Evolutionary conservation across 1,284 basidiomycete species (phyloP).

Genomic region (Lentinula novae-zelandiae): DNA sequence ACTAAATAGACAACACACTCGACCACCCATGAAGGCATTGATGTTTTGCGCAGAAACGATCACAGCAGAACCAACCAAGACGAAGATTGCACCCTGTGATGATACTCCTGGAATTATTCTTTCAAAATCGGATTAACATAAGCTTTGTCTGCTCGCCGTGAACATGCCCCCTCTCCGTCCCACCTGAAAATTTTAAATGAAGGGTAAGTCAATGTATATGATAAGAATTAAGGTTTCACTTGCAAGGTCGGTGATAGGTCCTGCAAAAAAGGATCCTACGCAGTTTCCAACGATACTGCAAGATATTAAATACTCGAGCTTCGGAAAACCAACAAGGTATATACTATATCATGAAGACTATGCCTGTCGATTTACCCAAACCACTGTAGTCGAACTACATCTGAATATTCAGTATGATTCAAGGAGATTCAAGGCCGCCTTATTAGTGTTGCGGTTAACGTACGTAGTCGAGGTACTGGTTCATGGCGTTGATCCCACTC

Average conservation of each 20-base stretch:
- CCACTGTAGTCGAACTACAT: slow-evolving; percentile 19
- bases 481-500: slow-evolving; percentile 27
- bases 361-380: slow-evolving; percentile 19
- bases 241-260: slow-evolving; percentile 23
- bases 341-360: slow-evolving; percentile 26
- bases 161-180: slow-evolving; percentile 26
- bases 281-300: slow-evolving; percentile 24
- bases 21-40: slow-evolving; percentile 23
- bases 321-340: not conserved
- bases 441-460: not conserved
- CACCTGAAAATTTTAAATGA: slow-evolving; percentile 12
- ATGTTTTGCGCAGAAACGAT: slow-evolving; percentile 21
- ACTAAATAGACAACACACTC: slow-evolving; percentile 15
- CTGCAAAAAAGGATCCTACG: slow-evolving; percentile 24
- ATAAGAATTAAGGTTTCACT: not conserved
- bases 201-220: not conserved
- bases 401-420: not conserved
- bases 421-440: not conserved
- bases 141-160: slow-evolving; percentile 11
- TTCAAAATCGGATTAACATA: not conserved
- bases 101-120: not conserved
- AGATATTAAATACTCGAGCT: not conserved
- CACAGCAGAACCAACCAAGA: slow-evolving; percentile 23
- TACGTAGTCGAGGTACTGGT: slow-evolving; percentile 23
- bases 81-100: slow-evolving; percentile 23